Evolutionary conservation across 75 land plant species (phyloP).

Genomic region (Picea sitchensis): DNA sequence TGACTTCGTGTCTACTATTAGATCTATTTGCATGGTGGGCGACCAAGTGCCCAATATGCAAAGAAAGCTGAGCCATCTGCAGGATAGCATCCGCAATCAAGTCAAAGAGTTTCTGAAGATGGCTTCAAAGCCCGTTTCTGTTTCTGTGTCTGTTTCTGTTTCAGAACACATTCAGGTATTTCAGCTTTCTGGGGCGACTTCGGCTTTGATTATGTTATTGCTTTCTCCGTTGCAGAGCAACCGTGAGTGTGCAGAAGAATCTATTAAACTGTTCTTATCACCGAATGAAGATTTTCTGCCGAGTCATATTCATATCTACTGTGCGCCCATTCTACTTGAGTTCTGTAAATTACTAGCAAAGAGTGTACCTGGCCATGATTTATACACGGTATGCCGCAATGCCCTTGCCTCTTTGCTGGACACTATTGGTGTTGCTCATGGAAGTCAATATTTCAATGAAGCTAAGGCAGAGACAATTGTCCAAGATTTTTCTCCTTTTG

Average conservation of each 20-base stretch:
- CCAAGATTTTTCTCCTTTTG: conserved; percentile 67
- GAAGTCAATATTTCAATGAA: conserved; percentile 23
- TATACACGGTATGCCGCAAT: conserved; percentile 64
- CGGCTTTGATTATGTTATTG: conserved; percentile 67
- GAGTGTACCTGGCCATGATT: conserved; percentile 28
- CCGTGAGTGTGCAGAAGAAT: conserved; percentile 47
- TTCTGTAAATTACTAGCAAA: conserved; percentile 68
- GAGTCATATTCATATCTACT: conserved; percentile 28
- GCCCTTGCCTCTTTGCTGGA: conserved; percentile 59
- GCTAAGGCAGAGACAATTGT: conserved; percentile 25
- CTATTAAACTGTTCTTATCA: conserved; percentile 55
- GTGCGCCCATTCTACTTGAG: conserved; percentile 59
- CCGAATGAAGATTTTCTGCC: conserved; percentile 32
- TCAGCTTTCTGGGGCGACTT: conserved; percentile 46
- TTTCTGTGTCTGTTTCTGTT: conserved; percentile 20
- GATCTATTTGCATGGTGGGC: not conserved
- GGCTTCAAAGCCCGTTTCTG: conserved; percentile 23
- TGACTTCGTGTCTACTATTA: conserved; percentile 47
- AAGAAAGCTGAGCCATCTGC: not conserved
- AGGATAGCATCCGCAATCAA: conserved; percentile 10
- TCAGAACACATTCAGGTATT: conserved; percentile 61
- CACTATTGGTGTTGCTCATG: conserved; percentile 19
- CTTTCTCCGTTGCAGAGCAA: conserved; percentile 35
- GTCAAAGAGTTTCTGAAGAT: conserved; percentile 49
- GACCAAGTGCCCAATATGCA: not conserved